Evolutionary conservation across 805 yeast species (phyloP).

Genomic region (Ogataea methanolica): DNA sequence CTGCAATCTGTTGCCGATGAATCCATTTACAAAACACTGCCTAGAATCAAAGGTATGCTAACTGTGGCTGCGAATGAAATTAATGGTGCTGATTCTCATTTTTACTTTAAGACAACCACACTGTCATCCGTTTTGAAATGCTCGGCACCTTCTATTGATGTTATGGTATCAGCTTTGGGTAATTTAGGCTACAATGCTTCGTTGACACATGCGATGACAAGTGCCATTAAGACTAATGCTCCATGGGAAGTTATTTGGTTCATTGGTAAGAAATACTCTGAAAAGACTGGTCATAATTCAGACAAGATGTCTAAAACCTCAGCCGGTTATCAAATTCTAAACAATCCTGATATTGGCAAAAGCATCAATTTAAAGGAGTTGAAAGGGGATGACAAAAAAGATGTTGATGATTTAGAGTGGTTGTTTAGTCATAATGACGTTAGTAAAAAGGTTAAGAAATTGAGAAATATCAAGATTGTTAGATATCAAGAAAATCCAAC

Average conservation of each 20-base stretch:
- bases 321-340: conserved; percentile 55
- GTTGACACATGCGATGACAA: conserved; percentile 82
- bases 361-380: conserved; percentile 28
- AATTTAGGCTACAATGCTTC: conserved; percentile 80
- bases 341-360: conserved; percentile 35
- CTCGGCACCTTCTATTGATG: conserved; percentile 76
- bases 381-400: conserved; percentile 21
- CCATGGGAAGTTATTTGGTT: conserved; percentile 78
- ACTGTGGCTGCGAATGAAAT: conserved; percentile 77
- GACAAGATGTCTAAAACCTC: conserved; percentile 44
- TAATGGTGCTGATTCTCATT: conserved; percentile 66
- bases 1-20: conserved; percentile 45
- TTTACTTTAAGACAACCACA: conserved; percentile 78
- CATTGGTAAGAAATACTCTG: conserved; percentile 61
- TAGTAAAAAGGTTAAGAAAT: conserved; percentile 50
- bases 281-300: conserved; percentile 36
- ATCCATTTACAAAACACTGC: conserved; percentile 67
- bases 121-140: conserved; percentile 72
- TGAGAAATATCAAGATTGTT: conserved; percentile 75
- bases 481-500: conserved; percentile 91
- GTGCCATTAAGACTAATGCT: conserved; percentile 86
- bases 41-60: conserved; percentile 89
- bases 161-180: conserved; percentile 73
- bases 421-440: conserved; percentile 61
- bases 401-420: conserved; percentile 27